Base-by-base conservation (phyloP, 2,329 filamentous ascomycete species). In the Fusarium succisae region DNA sequence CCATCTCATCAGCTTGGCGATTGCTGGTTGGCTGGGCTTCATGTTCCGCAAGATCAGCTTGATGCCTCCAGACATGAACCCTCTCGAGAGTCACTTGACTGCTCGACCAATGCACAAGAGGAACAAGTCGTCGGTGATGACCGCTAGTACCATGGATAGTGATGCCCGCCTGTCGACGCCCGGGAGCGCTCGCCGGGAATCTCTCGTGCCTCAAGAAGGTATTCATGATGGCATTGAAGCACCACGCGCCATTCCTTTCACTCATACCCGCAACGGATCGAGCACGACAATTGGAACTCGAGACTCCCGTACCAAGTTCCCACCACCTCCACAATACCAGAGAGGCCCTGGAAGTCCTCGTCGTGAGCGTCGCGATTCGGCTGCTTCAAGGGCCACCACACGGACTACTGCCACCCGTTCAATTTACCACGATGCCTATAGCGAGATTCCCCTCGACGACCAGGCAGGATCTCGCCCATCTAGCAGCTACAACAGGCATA, bases 31-130 rank as follows among this genome's bases (percentile, higher is more conserved):
- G 83, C 86, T 98, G 32, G 90, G 91, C 22, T 81, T 93, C 59
- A 89, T 93, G 76, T 98, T 98, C 89, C 90, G 92, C 45, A 92
- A 93, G 79, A 98, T 98, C 77, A 87, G 91, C 10, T 86, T 88
- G 26, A 88, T 98, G 81, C 96, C 96, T 11, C 95, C 96, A 1
- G 96, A 98, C 79, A 94, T 98, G 93, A 98, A 98, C 80, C 96
- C 96, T 4, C 87, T 98, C 20, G 95, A 98, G 80, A 91, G 93
- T 74, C 92, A 96, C 78, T 85, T 97, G 66, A 98, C 95, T 3
- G 91, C 94, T 17, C 90, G 92, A 30, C 85, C 83, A 65, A 79
- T 78, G 55, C 94, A 97, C 83, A 95, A 95, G 86, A 90, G 93
- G 79, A 95, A 93, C 81, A 90, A 89, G 81, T 88, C 87, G 3